Evolutionary conservation across 164 flowering plant genomes (phyloP), one percentile per base, ranked within the genome.

Genomic region (Berberis thunbergii): DNA sequence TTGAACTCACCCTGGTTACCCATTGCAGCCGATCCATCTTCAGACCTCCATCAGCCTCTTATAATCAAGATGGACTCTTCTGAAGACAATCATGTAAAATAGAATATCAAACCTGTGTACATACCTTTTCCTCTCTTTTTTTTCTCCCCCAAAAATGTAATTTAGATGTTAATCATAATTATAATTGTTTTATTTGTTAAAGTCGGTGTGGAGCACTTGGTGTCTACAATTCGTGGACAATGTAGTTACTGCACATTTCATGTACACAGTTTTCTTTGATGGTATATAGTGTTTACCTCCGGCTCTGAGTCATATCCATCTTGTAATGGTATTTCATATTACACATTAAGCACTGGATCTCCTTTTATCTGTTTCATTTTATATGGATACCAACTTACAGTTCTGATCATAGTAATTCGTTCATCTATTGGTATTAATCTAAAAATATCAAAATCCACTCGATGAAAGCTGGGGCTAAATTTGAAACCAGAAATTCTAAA

Each of bases 1-100:
- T 45, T 70, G 9, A 71, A 70, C 43, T 63, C 84, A 1, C 76
- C 83, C 4, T 70, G 72, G 69, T 66, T 85, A 46, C 93, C 91
- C 1, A 58, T 78, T 48, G 71, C 68, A 41, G 80, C 74, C 39
- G 84, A 79, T 41, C 41, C 79, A 48, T 54, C 78, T 10, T 69
- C 59, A 41, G 86, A 82, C 80, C 86, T 94, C 64, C 82, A 76
- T 60, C 77, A 81, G 76, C 96, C 95, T 67, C 87, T 94, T 39
- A 69, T 94, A 67, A 77, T 93, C 74, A 84, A 74, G 81, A 79
- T 86, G 59, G 94, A 85, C 26, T 6, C 80, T 1, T 48, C 79
- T 13, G 73, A 59, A 44, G 83, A 81, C 40, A 62, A 64, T 66
- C 88, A 82, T 69, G 83, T 78, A 70, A 76, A 82, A 54, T 85